These are phyloP conservation scores for Penicillium sp. DNA, from an alignment of 2,329 filamentous ascomycete genomes.

Conservation along the genomic window DNA sequence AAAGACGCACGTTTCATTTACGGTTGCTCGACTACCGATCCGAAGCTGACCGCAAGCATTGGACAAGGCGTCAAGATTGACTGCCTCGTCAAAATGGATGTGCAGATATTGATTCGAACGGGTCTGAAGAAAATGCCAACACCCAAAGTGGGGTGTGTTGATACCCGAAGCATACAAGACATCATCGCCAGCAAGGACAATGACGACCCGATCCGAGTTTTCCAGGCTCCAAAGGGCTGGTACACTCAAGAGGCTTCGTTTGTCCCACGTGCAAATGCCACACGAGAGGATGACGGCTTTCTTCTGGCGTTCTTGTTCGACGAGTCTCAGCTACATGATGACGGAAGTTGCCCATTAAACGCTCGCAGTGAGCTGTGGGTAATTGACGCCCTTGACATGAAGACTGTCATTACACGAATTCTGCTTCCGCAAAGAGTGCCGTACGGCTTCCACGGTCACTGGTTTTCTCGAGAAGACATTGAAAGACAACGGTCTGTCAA, in stretches of 20 bases:
- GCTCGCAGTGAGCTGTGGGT: conserved; percentile 1
- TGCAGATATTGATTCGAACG: too few species aligned
- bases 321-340: not conserved
- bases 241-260: conserved; percentile 1
- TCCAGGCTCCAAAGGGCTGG: conserved; percentile 1
- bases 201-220: not conserved
- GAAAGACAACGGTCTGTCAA: not conserved
- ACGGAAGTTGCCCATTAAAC: not conserved
- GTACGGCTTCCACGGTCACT: not conserved
- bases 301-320: not conserved
- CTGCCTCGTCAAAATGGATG: too few species aligned
- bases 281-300: not conserved
- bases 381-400: not conserved
- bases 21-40: too few species aligned
- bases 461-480: not conserved
- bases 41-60: too few species aligned
- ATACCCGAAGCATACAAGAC: not conserved
- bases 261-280: not conserved
- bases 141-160: not conserved
- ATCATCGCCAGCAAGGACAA: not conserved
- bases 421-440: not conserved
- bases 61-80: too few species aligned
- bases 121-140: too few species aligned
- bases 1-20: too few species aligned
- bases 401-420: not conserved